Percentiles rank a stretch among this genome's conserved stretches.
phyloP scores from a whole-genome alignment of 129 eudicot species.

The Apium graveolens region DNA sequence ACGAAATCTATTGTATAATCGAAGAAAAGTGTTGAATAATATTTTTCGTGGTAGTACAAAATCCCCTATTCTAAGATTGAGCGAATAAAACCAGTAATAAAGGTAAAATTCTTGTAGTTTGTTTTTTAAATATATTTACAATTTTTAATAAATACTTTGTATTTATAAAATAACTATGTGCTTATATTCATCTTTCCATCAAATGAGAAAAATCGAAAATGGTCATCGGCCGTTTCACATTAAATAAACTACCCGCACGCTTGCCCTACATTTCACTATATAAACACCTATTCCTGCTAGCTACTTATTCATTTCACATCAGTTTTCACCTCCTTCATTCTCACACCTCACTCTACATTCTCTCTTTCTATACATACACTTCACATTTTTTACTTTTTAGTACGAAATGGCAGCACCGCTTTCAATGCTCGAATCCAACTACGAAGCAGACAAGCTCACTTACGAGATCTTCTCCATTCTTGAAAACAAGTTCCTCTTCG shows the following conservation, averaged over 20 bases:
- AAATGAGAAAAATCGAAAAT: too few relatives aligned
- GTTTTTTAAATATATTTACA: too few relatives aligned
- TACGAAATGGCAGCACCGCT: slow-evolving; percentile 12
- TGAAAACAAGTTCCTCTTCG: slow-evolving; percentile 73
- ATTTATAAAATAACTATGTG: too few relatives aligned
- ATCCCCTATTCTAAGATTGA: too few relatives aligned
- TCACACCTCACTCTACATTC: neutral
- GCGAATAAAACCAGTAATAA: too few relatives aligned
- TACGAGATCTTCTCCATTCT: slow-evolving; percentile 65
- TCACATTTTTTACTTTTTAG: neutral
- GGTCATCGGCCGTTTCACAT: neutral
- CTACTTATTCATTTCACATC: neutral
- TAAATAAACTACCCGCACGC: neutral
- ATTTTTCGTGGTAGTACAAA: too few relatives aligned
- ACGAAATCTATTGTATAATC: too few relatives aligned
- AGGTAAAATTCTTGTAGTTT: too few relatives aligned
- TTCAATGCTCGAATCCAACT: slow-evolving; percentile 28
- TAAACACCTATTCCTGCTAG: neutral
- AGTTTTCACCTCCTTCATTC: neutral
- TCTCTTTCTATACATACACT: neutral
- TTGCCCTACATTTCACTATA: neutral
- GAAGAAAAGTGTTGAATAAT: too few relatives aligned
- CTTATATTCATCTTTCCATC: too few relatives aligned
- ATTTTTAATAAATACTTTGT: too few relatives aligned
- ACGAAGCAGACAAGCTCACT: slow-evolving; percentile 51